Conservation (phyloP, 2,329 filamentous ascomycete genomes). For the Pleoardoris graminearum region DNA sequence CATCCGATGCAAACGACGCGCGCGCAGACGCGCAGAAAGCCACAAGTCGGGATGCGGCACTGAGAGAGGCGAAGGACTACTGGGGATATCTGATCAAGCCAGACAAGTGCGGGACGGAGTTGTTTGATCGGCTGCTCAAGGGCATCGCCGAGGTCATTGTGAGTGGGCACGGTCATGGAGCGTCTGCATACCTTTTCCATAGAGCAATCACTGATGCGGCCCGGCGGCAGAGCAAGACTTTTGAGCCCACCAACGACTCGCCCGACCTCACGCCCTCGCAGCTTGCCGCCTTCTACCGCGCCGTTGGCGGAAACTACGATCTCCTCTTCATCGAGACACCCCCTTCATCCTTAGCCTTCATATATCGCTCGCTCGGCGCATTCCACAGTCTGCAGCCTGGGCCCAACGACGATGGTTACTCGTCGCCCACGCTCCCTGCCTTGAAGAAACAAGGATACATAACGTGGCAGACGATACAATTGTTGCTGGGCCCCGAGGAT, state of each 20-base stretch:
- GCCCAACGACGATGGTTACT: slow-evolving; percentile 66
- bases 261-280: slow-evolving; percentile 54
- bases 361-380: slow-evolving; percentile 89
- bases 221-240: slow-evolving; percentile 44
- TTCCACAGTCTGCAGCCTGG: slow-evolving; percentile 82
- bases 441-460: slow-evolving; percentile 84
- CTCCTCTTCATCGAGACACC: slow-evolving; percentile 77
- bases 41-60: slow-evolving; percentile 32
- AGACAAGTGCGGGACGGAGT: slow-evolving; percentile 56
- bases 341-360: slow-evolving; percentile 77
- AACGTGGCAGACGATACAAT: slow-evolving; percentile 90
- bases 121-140: slow-evolving; percentile 51
- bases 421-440: slow-evolving; percentile 76
- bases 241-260: slow-evolving; percentile 50
- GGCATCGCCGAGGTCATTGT: slow-evolving; percentile 55
- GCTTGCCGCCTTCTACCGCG: slow-evolving; percentile 55
- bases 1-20: slow-evolving; percentile 28
- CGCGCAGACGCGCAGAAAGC: slow-evolving; percentile 24
- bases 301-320: slow-evolving; percentile 53
- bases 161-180: slow-evolving; percentile 22
- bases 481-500: slow-evolving; percentile 83
- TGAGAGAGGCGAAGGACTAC: slow-evolving; percentile 52
- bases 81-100: slow-evolving; percentile 56
- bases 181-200: not conserved
- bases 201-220: slow-evolving; percentile 15